A percentile compares a stretch with the other conserved stretches of the same genome.
Evolutionary conservation across 495 filamentous ascomycete species (phyloP).

Genomic region (Xylaria venustula): DNA sequence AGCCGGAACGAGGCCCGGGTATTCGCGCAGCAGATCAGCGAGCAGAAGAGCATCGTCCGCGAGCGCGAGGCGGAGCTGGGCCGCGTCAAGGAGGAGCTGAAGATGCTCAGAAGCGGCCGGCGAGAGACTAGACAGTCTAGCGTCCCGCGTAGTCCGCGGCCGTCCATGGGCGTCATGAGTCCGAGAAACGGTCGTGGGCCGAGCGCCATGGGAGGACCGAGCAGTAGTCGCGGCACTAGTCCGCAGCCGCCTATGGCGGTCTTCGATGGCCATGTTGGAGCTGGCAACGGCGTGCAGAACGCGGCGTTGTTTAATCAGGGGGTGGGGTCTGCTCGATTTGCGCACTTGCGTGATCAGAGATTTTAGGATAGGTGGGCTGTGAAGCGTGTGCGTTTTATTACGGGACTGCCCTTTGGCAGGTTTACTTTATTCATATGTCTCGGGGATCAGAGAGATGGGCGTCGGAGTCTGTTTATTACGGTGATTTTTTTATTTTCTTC

Average conservation of each 20-base stretch:
- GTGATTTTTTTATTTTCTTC: no score
- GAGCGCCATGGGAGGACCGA: conserved; percentile 27
- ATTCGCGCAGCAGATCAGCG: conserved; percentile 37
- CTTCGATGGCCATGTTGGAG: conserved; percentile 14
- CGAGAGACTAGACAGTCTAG: conserved; percentile 49
- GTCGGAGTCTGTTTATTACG: no score
- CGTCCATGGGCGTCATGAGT: conserved; percentile 38
- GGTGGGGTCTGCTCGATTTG: conserved; percentile 28
- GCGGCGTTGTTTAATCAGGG: conserved; percentile 24
- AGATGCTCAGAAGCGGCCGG: conserved; percentile 45
- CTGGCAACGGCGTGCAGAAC: conserved; percentile 15
- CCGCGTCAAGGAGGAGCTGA: conserved; percentile 34
- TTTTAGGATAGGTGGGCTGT: neutral
- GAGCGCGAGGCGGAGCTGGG: conserved; percentile 61
- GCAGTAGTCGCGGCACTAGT: conserved; percentile 44
- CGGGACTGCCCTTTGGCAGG: neutral
- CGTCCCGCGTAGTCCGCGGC: conserved; percentile 47
- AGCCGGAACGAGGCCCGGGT: conserved; percentile 33
- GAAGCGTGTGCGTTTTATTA: neutral
- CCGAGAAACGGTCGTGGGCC: conserved; percentile 31
- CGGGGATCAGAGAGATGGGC: no score
- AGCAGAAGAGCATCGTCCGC: conserved; percentile 54
- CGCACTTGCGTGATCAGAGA: conserved; percentile 35
- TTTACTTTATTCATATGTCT: no score
- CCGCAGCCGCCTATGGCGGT: conserved; percentile 33